Evolutionary conservation across 2,329 filamentous ascomycete species (phyloP).

Genomic region (Rasamsonia emersonii): DNA sequence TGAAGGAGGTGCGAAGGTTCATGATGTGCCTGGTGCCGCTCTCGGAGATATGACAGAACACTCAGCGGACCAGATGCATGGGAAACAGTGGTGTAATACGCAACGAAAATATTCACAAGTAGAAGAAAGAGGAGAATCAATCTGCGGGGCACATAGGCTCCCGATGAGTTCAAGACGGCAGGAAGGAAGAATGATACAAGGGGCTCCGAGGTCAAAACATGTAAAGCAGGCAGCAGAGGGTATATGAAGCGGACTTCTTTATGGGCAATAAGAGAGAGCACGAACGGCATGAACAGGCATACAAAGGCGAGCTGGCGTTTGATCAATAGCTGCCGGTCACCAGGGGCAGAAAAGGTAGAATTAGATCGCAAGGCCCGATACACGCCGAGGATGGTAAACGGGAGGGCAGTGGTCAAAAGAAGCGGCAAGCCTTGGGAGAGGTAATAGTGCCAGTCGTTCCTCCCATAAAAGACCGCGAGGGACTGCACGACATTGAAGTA

Average conservation of each 20-base stretch:
- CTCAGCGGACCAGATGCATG: conserved; percentile 75
- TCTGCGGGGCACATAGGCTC: conserved; percentile 36
- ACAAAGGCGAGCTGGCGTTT: conserved; percentile 50
- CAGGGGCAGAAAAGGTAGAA: conserved; percentile 12
- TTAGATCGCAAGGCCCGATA: conserved; percentile 39
- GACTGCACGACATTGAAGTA: conserved; percentile 85
- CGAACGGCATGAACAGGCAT: conserved; percentile 50
- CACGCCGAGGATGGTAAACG: conserved; percentile 62
- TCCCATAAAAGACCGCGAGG: conserved; percentile 85
- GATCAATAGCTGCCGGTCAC: conserved; percentile 16
- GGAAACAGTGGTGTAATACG: conserved; percentile 62
- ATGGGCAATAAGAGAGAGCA: conserved; percentile 74
- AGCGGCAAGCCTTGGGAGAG: conserved; percentile 81
- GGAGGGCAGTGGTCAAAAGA: conserved; percentile 72
- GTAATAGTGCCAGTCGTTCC: conserved; percentile 88
- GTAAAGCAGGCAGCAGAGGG: conserved; percentile 77
- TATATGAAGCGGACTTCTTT: conserved; percentile 98
- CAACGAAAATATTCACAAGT: conserved; percentile 59
- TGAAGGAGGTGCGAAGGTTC: conserved; percentile 24
- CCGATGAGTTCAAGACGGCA: conserved; percentile 24
- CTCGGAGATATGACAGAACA: conserved; percentile 67
- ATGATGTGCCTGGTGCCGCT: conserved; percentile 57
- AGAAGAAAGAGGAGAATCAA: conserved; percentile 52
- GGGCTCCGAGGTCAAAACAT: conserved; percentile 65
- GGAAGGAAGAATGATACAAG: conserved; percentile 57